Evolutionary conservation across 495 filamentous ascomycete genomes (phyloP), one percentile per base, ranked within the genome.

Genomic region (Tuber aestivum): DNA sequence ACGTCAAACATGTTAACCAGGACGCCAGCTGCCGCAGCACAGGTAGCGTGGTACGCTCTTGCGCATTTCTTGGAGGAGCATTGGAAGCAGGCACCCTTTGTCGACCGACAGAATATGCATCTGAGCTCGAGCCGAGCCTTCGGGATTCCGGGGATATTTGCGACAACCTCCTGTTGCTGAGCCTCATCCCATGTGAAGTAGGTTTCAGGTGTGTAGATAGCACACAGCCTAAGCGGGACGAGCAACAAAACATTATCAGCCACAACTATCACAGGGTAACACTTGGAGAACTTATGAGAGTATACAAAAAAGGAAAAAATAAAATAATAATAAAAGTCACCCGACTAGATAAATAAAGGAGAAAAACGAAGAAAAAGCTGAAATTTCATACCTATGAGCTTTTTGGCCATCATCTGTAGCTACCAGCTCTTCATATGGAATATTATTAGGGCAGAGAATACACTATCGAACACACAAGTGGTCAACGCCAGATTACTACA

Each of bases 11-110:
- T 89, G 82, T 99, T 95, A 65, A 97, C 91, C 78, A 94, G 89
- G 14, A 98, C 94, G 56, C 96, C 95, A 65, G 95, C 95, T 23
- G 94, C 89, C 37, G 92, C 90, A 3, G 95, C 95, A 82, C 95
- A 99, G 21, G 94, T 98, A 3, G 94, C 93, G 84, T 99, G 95
- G 83, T 97, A 99, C 4, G 96, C 91, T 76, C 95, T 87, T 38
- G 92, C 92, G 83, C 95, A 99, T 84, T 97, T 98, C 86, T 94
- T 95, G 75, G 91, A 90, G 10, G 93, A 95, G 85, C 95, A 99
- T 84, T 99, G 95, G 86, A 99, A 97, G 84, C 94, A 97, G 23
- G 94, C 92, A 41, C 95, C 95, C 76, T 91, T 93, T 82, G 94
- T 95, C 70, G 93, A 95, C 48, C 94, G 92, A 82, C 95, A 99